Evolutionary conservation across 768 basidiomycete genomes (phyloP).

Genomic region (Phlegmacium glaucopus): DNA sequence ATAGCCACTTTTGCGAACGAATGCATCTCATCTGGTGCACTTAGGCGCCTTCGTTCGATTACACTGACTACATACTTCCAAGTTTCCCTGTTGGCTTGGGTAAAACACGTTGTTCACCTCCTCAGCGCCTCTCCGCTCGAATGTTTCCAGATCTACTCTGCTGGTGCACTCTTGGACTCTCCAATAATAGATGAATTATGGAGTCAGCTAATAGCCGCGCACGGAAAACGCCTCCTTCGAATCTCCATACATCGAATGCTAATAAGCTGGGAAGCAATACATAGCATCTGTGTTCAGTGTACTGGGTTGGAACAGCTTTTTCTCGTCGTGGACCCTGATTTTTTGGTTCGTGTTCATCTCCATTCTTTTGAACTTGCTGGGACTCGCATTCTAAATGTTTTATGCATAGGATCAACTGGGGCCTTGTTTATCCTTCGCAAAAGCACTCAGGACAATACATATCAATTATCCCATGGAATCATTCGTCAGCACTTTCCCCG

Average conservation of each 20-base stretch:
- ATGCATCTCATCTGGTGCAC: slow-evolving; percentile 31
- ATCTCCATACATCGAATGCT: slow-evolving; percentile 67
- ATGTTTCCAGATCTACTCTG: slow-evolving; percentile 60
- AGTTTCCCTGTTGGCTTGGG: slow-evolving; percentile 41
- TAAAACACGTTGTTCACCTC: slow-evolving; percentile 35
- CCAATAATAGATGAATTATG: slow-evolving; percentile 48
- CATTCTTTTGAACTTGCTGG: background rate
- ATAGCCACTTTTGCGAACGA: slow-evolving; percentile 41
- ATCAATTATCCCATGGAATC: slow-evolving; percentile 47
- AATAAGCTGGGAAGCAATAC: slow-evolving; percentile 46
- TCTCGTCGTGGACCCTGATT: slow-evolving; percentile 45
- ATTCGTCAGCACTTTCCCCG: slow-evolving; percentile 20
- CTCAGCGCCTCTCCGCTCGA: slow-evolving; percentile 50
- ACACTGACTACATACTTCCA: slow-evolving; percentile 51
- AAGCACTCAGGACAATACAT: slow-evolving; percentile 53
- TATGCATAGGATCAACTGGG: slow-evolving; percentile 36
- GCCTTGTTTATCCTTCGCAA: slow-evolving; percentile 40
- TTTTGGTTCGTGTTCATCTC: slow-evolving; percentile 37
- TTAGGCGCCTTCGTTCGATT: slow-evolving; percentile 49
- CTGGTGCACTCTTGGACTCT: slow-evolving; percentile 36
- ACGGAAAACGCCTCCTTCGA: slow-evolving; percentile 47
- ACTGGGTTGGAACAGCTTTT: slow-evolving; percentile 59
- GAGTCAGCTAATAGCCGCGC: slow-evolving; percentile 42
- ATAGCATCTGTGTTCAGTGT: slow-evolving; percentile 54
- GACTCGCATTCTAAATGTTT: background rate